Evolutionary conservation across 2,329 filamentous ascomycete species (phyloP).

Genomic region (Nothophaeocryptopus gaeumannii): DNA sequence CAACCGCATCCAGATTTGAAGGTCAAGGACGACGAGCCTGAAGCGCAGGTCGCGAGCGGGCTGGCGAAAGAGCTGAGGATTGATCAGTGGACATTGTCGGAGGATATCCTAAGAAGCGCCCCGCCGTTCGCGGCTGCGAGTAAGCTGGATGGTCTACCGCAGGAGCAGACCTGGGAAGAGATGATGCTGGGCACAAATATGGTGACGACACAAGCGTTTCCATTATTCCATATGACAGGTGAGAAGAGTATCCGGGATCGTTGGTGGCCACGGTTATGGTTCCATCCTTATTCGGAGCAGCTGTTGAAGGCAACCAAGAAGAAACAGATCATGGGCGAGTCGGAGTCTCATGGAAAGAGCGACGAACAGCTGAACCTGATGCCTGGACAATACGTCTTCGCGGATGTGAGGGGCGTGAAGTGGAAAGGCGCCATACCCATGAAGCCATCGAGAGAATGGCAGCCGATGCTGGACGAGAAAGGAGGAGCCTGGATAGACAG

Average conservation of each 20-base stretch:
- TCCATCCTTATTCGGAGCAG: conserved; percentile 19
- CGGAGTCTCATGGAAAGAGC: conserved; percentile 1
- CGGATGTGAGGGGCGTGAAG: conserved; percentile 8
- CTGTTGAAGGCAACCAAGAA: conserved; percentile 17
- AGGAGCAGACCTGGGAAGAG: conserved; percentile 17
- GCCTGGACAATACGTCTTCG: conserved; percentile 6
- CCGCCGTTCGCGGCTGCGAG: conserved; percentile 14
- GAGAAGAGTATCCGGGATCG: conserved; percentile 21
- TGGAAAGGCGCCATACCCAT: conserved; percentile 19
- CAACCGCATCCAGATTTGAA: conserved; percentile 6
- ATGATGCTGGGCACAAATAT: conserved; percentile 23
- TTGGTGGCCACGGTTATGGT: conserved; percentile 29
- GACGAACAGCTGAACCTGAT: not conserved
- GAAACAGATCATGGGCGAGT: not conserved
- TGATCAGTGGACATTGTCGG: conserved; percentile 16
- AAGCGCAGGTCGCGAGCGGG: conserved; percentile 3
- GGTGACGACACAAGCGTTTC: conserved; percentile 20
- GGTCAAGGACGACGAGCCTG: not conserved
- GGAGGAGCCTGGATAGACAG: conserved; percentile 23
- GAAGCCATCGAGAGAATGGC: not conserved
- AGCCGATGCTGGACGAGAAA: conserved; percentile 10
- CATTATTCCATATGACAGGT: conserved; percentile 24
- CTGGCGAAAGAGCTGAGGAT: conserved; percentile 11
- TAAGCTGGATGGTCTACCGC: not conserved
- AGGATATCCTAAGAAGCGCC: conserved; percentile 14